These are phyloP conservation scores for Tylopilus felleus DNA, from an alignment of 768 basidiomycete genomes.

Conservation along the genomic window DNA sequence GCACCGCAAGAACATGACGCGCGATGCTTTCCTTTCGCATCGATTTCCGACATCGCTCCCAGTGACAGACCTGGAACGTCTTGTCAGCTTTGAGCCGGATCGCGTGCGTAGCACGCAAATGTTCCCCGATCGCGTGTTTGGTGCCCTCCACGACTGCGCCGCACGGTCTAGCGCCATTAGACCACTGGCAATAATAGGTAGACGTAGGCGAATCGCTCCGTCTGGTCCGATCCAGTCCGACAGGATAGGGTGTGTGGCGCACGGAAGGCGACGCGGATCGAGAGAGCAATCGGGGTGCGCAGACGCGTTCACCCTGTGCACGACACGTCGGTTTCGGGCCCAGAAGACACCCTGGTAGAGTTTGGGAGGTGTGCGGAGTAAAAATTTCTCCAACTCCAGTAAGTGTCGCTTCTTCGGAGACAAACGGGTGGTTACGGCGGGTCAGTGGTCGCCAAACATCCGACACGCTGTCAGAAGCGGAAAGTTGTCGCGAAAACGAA, in stretches of 20 bases:
- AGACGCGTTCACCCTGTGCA: not conserved
- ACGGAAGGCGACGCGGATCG: not conserved
- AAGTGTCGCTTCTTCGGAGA: not conserved
- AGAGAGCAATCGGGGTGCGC: not conserved
- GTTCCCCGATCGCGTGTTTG: constrained; percentile 12
- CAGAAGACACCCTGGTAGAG: not conserved
- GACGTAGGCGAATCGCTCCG: not conserved
- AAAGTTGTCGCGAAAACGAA: not conserved
- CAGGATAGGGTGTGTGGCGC: constrained; percentile 8
- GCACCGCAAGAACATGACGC: constrained; percentile 25
- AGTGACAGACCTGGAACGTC: constrained; percentile 8
- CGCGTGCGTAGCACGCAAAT: constrained; percentile 11
- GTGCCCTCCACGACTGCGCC: not conserved
- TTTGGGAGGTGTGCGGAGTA: too few species aligned
- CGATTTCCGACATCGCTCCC: constrained; percentile 14
- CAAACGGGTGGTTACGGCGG: not conserved
- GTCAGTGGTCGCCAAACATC: not conserved
- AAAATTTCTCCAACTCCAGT: not conserved
- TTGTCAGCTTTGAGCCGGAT: constrained; percentile 10
- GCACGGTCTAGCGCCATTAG: not conserved
- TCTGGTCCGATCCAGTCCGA: not conserved
- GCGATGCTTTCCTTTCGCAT: constrained; percentile 27
- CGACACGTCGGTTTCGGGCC: not conserved
- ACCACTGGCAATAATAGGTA: constrained; percentile 13
- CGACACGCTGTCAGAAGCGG: not conserved